Evolutionary conservation across 176 grass and related monocot genomes (phyloP).

Genomic region (Oryza coarctata): DNA sequence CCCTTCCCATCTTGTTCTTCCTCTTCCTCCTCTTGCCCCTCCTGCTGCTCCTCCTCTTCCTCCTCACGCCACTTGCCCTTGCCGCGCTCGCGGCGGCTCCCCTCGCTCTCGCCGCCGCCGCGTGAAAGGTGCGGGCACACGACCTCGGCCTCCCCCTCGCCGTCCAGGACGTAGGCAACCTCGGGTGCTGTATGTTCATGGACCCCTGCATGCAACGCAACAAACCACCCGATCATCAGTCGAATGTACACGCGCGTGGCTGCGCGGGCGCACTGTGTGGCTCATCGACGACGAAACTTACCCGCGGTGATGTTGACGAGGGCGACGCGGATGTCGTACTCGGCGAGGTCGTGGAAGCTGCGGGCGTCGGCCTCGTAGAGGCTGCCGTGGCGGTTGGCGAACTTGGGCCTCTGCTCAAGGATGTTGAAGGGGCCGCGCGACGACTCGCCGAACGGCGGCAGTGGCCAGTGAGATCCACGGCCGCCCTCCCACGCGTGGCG

Average conservation of each 20-base stretch:
- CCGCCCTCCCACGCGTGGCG: conserved; percentile 42
- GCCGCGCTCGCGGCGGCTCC: conserved; percentile 2
- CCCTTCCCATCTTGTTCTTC: conserved; percentile 20
- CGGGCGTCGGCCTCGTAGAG: conserved; percentile 65
- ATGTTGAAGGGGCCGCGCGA: conserved; percentile 49
- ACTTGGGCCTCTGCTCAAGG: conserved; percentile 48
- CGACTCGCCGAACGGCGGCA: conserved; percentile 45
- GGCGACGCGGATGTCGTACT: conserved; percentile 62
- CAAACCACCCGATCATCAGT: neutral
- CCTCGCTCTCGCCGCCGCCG: conserved; percentile 2
- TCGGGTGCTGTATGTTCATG: conserved; percentile 71
- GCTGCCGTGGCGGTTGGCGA: conserved; percentile 61
- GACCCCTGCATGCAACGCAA: conserved; percentile 53
- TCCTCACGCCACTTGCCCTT: conserved; percentile 6
- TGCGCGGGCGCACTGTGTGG: neutral
- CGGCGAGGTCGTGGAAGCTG: conserved; percentile 50
- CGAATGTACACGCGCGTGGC: neutral
- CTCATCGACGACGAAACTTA: neutral
- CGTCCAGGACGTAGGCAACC: conserved; percentile 49
- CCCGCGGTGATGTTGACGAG: conserved; percentile 61
- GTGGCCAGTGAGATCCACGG: conserved; percentile 44
- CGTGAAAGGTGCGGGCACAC: conserved; percentile 63
- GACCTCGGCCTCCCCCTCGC: conserved; percentile 53
- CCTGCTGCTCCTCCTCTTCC: neutral
- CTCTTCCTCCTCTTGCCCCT: neutral